Conservation (phyloP, 169 alveolate genomes). For the Plasmodium vinckei region DNA sequence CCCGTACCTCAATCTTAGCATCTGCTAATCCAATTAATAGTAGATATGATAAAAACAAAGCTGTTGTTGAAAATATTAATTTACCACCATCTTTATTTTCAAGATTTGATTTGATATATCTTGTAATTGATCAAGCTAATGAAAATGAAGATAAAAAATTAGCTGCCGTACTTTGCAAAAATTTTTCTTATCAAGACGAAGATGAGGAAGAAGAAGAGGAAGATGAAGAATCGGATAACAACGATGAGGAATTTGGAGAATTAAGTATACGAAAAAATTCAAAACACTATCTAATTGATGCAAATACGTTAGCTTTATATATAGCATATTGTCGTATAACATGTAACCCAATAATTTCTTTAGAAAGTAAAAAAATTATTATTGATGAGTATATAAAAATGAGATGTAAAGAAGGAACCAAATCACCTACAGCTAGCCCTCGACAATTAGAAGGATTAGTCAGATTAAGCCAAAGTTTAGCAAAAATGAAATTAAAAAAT, state of each 20-base stretch:
- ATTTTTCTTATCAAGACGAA: slow-evolving; percentile 80
- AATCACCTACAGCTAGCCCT: slow-evolving; percentile 96
- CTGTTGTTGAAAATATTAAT: slow-evolving; percentile 98
- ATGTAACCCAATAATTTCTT: slow-evolving; percentile 93
- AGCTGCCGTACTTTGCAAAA: slow-evolving; percentile 79
- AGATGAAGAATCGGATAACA: slow-evolving; percentile 52
- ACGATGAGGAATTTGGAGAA: slow-evolving; percentile 39
- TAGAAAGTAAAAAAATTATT: slow-evolving; percentile 89
- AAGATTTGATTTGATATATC: slow-evolving; percentile 96
- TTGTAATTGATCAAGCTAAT: slow-evolving; percentile 91
- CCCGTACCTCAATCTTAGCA: slow-evolving; percentile 98
- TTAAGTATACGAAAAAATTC: slow-evolving; percentile 14
- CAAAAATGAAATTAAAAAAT: slow-evolving; percentile 94
- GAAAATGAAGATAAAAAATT: slow-evolving; percentile 90
- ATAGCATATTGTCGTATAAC: slow-evolving; percentile 93
- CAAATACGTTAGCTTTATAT: slow-evolving; percentile 87
- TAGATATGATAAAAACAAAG: slow-evolving; percentile 96
- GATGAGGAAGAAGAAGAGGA: slow-evolving; percentile 68
- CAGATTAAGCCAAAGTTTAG: slow-evolving; percentile 97
- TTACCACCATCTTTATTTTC: slow-evolving; percentile 97
- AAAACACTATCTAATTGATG: slow-evolving; percentile 75
- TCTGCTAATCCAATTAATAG: slow-evolving; percentile 98
- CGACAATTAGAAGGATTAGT: slow-evolving; percentile 97
- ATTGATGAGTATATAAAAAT: slow-evolving; percentile 91
- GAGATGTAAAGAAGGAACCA: slow-evolving; percentile 91